Evolutionary conservation across 257 asterid species (phyloP).

Genomic region (Solanum clarkiae): DNA sequence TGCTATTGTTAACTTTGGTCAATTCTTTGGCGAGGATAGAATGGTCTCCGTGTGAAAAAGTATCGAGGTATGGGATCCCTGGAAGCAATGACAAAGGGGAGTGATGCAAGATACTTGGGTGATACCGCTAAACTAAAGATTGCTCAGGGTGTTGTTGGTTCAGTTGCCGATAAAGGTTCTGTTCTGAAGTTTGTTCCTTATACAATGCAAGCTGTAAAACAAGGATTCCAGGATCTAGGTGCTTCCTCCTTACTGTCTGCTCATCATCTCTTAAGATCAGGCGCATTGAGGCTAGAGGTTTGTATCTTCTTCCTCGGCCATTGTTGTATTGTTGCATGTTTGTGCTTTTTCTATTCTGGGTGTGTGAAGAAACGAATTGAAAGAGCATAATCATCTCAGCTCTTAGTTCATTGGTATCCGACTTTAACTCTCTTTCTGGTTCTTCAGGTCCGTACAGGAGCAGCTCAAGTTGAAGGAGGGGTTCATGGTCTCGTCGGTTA

Average conservation of each 20-base stretch:
- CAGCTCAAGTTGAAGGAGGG: slow-evolving; percentile 75
- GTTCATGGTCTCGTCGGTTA: slow-evolving; percentile 49
- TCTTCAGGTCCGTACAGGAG: slow-evolving; percentile 59
- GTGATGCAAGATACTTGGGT: slow-evolving; percentile 86
- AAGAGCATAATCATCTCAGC: neutral
- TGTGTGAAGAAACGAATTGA: neutral
- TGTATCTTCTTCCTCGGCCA: neutral
- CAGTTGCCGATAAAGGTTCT: slow-evolving; percentile 84
- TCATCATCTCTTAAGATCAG: slow-evolving; percentile 62
- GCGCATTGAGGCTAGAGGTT: slow-evolving; percentile 70
- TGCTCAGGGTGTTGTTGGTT: slow-evolving; percentile 93
- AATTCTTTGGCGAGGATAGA: slow-evolving; percentile 12
- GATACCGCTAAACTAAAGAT: slow-evolving; percentile 77
- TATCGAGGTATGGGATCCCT: slow-evolving; percentile 93
- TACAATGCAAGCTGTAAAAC: slow-evolving; percentile 81
- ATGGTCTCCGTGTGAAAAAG: slow-evolving; percentile 47
- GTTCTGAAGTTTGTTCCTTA: slow-evolving; percentile 71
- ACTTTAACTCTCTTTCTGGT: neutral
- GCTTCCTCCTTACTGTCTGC: slow-evolving; percentile 84
- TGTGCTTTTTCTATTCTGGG: neutral
- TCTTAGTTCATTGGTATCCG: neutral
- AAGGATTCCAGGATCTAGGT: slow-evolving; percentile 96
- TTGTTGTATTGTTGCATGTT: neutral
- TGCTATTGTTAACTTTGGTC: neutral
- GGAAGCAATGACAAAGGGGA: slow-evolving; percentile 90